These are phyloP conservation scores for Cenchrus purpureus DNA, from an alignment of 176 grass and related monocot genomes.

Conservation along the genomic window DNA sequence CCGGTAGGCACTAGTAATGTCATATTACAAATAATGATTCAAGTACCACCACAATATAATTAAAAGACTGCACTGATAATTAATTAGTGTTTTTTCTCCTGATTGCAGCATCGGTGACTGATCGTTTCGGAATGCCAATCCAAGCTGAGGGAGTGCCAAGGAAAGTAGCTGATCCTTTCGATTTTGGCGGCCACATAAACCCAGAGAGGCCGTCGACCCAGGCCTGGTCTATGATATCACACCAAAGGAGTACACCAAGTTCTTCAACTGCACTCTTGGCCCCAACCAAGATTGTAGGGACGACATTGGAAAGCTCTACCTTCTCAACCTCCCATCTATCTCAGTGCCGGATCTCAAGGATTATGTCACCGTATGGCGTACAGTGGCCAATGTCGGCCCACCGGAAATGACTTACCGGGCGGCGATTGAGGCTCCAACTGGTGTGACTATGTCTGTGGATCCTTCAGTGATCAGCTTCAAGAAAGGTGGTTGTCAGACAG, in stretches of 20 bases:
- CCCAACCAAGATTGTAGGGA: too few relatives aligned
- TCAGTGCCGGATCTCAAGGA: too few relatives aligned
- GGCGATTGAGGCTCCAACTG: background rate
- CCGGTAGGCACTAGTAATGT: background rate
- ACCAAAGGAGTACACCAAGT: too few relatives aligned
- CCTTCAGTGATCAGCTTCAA: too few relatives aligned
- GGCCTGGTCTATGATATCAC: constrained; percentile 7
- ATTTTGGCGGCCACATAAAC: constrained; percentile 32
- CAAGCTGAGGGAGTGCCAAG: constrained; percentile 17
- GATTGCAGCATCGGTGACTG: background rate
- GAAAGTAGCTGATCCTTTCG: constrained; percentile 33
- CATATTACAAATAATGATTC: too few relatives aligned
- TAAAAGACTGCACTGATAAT: too few relatives aligned
- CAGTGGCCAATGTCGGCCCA: too few relatives aligned
- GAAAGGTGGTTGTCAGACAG: too few relatives aligned
- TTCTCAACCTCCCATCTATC: constrained; percentile 7
- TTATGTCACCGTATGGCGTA: too few relatives aligned
- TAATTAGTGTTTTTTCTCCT: too few relatives aligned
- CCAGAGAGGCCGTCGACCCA: constrained; percentile 25
- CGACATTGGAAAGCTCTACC: background rate
- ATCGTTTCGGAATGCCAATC: constrained; percentile 30
- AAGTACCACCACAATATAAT: too few relatives aligned
- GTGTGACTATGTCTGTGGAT: constrained; percentile 13
- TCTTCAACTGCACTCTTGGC: too few relatives aligned
- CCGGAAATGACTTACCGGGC: background rate